Conservation (phyloP, 1,139 yeast species). For the Blastobotrys indianensis region DNA sequence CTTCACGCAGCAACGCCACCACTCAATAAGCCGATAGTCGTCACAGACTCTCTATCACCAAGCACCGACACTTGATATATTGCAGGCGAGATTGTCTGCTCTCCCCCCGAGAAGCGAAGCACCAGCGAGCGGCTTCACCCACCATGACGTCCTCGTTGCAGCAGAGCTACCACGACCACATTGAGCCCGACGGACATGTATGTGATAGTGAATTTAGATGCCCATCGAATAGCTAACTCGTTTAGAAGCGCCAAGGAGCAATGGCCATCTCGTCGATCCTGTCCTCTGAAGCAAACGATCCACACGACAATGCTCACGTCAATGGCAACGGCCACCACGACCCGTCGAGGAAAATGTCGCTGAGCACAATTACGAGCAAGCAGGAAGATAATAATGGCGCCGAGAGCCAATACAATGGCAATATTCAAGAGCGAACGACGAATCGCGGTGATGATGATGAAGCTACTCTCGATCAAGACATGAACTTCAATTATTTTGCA, state of each 20-base stretch:
- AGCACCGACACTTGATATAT: too few relatives aligned
- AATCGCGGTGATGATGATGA: constrained; percentile 1
- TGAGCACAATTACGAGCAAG: constrained; percentile 4
- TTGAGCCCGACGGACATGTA: constrained; percentile 4
- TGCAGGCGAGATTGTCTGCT: too few relatives aligned
- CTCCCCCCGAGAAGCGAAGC: neutral
- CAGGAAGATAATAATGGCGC: neutral
- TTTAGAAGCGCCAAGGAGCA: constrained; percentile 22
- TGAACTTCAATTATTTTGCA: constrained; percentile 12
- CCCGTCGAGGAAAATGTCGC: constrained; percentile 9
- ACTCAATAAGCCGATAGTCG: too few relatives aligned
- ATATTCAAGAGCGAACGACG: too few relatives aligned
- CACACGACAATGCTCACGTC: neutral
- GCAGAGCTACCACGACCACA: too few relatives aligned
- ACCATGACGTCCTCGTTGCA: too few relatives aligned
- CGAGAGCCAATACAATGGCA: too few relatives aligned
- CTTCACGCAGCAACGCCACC: too few relatives aligned
- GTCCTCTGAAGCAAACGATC: constrained; percentile 13
- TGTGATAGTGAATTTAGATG: neutral
- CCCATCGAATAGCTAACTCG: neutral
- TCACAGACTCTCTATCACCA: too few relatives aligned
- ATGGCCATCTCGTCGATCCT: constrained; percentile 28
- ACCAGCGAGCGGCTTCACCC: constrained; percentile 1
- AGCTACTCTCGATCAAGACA: constrained; percentile 12
- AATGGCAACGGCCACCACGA: constrained; percentile 13